Evolutionary conservation across 805 yeast genomes (phyloP), one percentile per base, ranked within the genome.

Genomic region (Starmerella kuoi): DNA sequence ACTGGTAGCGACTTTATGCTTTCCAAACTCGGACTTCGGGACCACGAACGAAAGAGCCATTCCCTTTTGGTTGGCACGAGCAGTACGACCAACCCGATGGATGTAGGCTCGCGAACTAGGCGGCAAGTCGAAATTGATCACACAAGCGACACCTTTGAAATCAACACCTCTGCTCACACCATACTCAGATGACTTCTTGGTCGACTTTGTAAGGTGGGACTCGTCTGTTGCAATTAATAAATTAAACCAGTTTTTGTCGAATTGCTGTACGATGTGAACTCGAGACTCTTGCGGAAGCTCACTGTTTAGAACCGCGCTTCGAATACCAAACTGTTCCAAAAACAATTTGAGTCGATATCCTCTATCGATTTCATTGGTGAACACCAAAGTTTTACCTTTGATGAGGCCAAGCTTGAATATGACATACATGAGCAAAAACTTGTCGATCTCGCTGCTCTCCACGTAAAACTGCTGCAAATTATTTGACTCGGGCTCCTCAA

Each of bases 111-210:
- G 81, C 4, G 96, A 78, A 8, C 93, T 77, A 3, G 83, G 73
- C 31, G 98, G 98, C 53, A 91, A 67, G 59, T 91, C 98, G 60
- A 91, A 91, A 63, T 91, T 91, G 50, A 91, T 67, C 6, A 91
- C 98, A 65, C 97, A 91, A 7, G 96, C 91, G 46, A 91, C 97
- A 55, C 91, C 88, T 55, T 74, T 78, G 69, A 91, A 91, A 63
- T 91, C 98, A 31, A 91, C 93, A 57, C 98, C 98, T 61, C 98
- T 75, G 21, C 95, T 81, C 32, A 87, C 96, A 49, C 96, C 94
- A 58, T 80, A 91, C 54, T 91, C 97, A 18, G 35, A 26, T 15
- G 41, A 23, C 23, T 12, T 11, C 14, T 19, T 19, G 8, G 33
- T 7, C 18, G 33, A 9, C 18, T 9, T 15, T 15, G 33, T 14